phyloP scores from a whole-genome alignment of 2,329 filamentous ascomycete genomes.

The Corniculantispora saksenae region DNA sequence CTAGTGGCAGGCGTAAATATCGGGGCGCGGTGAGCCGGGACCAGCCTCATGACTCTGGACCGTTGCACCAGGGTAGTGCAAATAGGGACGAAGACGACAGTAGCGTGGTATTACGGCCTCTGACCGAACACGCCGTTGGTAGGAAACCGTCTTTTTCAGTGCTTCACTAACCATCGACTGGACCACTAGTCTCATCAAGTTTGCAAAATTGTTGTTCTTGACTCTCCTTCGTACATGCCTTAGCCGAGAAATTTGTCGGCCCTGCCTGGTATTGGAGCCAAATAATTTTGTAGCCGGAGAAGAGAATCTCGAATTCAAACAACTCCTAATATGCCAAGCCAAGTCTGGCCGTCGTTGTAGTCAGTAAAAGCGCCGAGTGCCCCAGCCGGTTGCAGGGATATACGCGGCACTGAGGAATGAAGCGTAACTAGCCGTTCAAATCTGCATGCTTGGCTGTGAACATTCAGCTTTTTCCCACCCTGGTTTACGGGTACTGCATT shows the following conservation, averaged over 20 bases:
- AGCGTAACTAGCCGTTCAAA: no score
- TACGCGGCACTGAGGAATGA: no score
- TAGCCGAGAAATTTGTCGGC: background rate
- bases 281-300: background rate
- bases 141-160: background rate
- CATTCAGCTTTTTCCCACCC: background rate
- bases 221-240: background rate
- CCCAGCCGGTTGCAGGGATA: no score
- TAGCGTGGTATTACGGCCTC: background rate
- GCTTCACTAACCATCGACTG: background rate
- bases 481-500: background rate
- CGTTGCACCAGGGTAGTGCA: background rate
- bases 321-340: no score
- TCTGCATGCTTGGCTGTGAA: no score
- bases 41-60: background rate
- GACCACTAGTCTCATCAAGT: background rate
- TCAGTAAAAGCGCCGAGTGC: no score
- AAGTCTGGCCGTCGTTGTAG: no score
- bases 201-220: background rate
- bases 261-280: background rate
- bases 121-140: background rate
- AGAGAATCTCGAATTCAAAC: background rate
- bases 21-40: background rate
- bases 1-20: background rate
- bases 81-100: background rate